These are phyloP conservation scores for Coemansia sp. DNA, from an alignment of 192 early-diverging fungal species.

Conservation along the genomic window DNA sequence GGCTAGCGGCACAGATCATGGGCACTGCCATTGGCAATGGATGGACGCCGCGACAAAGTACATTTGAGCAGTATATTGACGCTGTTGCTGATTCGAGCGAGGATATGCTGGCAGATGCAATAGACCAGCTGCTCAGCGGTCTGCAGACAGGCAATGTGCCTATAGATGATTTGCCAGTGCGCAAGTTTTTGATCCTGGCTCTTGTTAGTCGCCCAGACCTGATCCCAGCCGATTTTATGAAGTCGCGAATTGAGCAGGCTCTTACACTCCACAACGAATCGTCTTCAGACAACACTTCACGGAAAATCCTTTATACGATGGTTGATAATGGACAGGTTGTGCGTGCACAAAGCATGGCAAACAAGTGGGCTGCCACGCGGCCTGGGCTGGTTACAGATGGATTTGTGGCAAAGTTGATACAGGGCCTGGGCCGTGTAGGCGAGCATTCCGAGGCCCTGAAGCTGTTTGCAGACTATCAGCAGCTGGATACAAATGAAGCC, in stretches of 20 bases:
- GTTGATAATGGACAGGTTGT: slow-evolving; percentile 19
- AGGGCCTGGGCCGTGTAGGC: slow-evolving; percentile 14
- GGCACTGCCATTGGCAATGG: slow-evolving; percentile 24
- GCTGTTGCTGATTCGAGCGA: slow-evolving; percentile 10
- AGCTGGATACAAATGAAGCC: slow-evolving; percentile 15
- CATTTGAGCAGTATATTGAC: slow-evolving; percentile 20
- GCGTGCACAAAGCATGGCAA: slow-evolving; percentile 31
- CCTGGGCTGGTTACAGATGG: slow-evolving; percentile 25
- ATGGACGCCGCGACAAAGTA: slow-evolving; percentile 19
- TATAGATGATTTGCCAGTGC: neutral
- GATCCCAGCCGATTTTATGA: neutral
- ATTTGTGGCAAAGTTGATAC: slow-evolving; percentile 27
- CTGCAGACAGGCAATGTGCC: neutral
- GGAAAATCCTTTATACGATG: slow-evolving; percentile 25
- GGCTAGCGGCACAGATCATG: slow-evolving; percentile 31
- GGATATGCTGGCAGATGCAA: neutral
- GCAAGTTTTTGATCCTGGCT: slow-evolving; percentile 24
- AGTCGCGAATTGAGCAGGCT: slow-evolving; percentile 30
- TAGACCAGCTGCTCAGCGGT: slow-evolving; percentile 6
- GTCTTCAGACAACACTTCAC: slow-evolving; percentile 23
- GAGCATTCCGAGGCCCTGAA: slow-evolving; percentile 28
- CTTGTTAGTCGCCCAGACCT: slow-evolving; percentile 4
- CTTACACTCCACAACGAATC: slow-evolving; percentile 6
- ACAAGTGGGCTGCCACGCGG: slow-evolving; percentile 18
- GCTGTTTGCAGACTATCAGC: slow-evolving; percentile 33